These are phyloP conservation scores for Strobilomyces echinocephalus DNA, from an alignment of 768 basidiomycete species.

Conservation along the genomic window DNA sequence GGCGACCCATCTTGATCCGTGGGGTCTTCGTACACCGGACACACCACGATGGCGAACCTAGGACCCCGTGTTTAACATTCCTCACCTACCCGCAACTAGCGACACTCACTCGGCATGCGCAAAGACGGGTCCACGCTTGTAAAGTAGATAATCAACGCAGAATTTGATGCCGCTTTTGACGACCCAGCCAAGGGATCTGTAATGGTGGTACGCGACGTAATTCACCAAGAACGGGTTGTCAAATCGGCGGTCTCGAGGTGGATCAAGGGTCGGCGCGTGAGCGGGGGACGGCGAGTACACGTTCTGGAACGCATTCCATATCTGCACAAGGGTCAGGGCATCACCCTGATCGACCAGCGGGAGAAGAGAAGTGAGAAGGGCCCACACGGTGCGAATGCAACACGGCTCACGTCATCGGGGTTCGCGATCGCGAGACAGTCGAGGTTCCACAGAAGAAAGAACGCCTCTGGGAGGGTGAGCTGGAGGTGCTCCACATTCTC, in stretches of 20 bases:
- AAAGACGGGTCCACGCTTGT: constrained; percentile 93
- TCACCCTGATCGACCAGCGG: constrained; percentile 38
- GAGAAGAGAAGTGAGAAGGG: not conserved
- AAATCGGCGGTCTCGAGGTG: constrained; percentile 42
- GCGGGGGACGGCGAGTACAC: constrained; percentile 43
- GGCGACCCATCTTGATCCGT: constrained; percentile 63
- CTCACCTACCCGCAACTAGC: not conserved
- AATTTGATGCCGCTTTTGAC: constrained; percentile 96
- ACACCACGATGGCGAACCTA: constrained; percentile 88
- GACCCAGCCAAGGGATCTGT: constrained; percentile 94
- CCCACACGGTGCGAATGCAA: not conserved
- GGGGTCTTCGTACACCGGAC: constrained; percentile 85
- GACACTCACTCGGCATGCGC: constrained; percentile 84
- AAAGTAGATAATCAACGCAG: constrained; percentile 91
- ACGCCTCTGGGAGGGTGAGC: constrained; percentile 83
- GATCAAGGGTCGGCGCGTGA: constrained; percentile 24
- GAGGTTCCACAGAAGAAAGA: constrained; percentile 80
- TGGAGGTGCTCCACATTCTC: constrained; percentile 88
- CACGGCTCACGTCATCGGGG: constrained; percentile 52
- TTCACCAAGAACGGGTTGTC: constrained; percentile 92
- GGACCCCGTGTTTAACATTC: not conserved
- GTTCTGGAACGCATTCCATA: constrained; percentile 63
- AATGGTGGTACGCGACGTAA: constrained; percentile 92
- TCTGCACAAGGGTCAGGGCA: constrained; percentile 49
- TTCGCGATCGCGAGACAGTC: constrained; percentile 75